phyloP scores from a whole-genome alignment of 345 rosid genomes.

The Aquilaria sinensis region DNA sequence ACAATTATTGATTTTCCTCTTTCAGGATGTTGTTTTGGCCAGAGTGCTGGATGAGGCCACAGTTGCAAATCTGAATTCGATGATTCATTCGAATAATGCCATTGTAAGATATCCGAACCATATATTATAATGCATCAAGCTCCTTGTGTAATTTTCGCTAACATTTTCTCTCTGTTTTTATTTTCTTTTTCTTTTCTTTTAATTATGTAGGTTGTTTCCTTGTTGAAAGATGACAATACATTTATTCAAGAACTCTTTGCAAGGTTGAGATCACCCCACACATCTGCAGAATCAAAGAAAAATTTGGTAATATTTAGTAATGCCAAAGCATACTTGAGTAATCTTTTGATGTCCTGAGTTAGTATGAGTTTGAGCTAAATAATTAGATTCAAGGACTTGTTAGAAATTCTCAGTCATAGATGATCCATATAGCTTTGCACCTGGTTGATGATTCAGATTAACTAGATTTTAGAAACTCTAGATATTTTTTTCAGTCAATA shows the following conservation, averaged over 20 bases:
- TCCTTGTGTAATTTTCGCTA: constrained; percentile 11
- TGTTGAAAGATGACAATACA: constrained; percentile 71
- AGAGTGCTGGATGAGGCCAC: constrained; percentile 82
- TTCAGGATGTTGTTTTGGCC: constrained; percentile 90
- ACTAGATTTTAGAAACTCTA: no score
- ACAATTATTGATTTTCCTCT: constrained; percentile 20
- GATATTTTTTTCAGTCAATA: no score
- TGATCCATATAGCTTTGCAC: no score
- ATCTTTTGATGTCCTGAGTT: no score
- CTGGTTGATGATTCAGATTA: no score
- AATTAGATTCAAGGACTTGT: no score
- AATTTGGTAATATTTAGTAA: constrained; percentile 58
- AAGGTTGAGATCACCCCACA: constrained; percentile 52
- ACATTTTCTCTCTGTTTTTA: neutral
- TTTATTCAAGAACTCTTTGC: constrained; percentile 88
- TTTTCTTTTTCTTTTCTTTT: constrained; percentile 1
- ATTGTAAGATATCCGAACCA: constrained; percentile 45
- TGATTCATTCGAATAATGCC: constrained; percentile 69
- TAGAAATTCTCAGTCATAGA: no score
- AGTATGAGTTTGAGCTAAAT: no score
- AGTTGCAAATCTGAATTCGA: constrained; percentile 55
- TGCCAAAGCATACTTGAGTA: neutral
- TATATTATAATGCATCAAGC: constrained; percentile 1
- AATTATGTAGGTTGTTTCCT: constrained; percentile 59
- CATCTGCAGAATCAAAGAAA: constrained; percentile 71